Conservation (phyloP, 345 rosid species). For the Zanthoxylum bungeanum region DNA sequence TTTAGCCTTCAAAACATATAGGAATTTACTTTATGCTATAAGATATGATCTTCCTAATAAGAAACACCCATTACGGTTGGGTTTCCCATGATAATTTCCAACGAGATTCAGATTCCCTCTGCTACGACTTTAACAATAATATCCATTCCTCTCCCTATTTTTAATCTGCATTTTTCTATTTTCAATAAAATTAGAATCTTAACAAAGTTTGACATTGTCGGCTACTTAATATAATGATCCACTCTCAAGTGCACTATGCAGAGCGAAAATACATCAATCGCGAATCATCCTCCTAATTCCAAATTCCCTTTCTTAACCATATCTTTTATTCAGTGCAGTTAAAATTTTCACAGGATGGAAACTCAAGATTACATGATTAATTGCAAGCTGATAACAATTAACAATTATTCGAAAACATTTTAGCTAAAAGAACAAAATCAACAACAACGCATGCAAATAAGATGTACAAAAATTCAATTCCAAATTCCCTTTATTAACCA, state of each 20-base stretch:
- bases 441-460: background rate
- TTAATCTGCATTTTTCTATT: background rate
- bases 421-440: background rate
- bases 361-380: background rate
- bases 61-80: background rate
- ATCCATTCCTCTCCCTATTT: background rate
- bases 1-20: slow-evolving; percentile 2
- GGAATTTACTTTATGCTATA: background rate
- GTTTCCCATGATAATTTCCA: background rate
- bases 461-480: background rate
- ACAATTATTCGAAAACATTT: background rate
- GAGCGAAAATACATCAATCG: background rate
- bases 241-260: background rate
- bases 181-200: background rate
- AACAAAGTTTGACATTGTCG: background rate
- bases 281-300: background rate
- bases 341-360: background rate
- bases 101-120: background rate
- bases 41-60: background rate
- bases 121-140: background rate
- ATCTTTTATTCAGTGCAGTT: background rate
- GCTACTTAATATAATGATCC: background rate
- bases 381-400: background rate
- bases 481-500: background rate
- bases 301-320: background rate